Evolutionary conservation across 495 filamentous ascomycete genomes (phyloP).

Genomic region (Daldinia concentrica): DNA sequence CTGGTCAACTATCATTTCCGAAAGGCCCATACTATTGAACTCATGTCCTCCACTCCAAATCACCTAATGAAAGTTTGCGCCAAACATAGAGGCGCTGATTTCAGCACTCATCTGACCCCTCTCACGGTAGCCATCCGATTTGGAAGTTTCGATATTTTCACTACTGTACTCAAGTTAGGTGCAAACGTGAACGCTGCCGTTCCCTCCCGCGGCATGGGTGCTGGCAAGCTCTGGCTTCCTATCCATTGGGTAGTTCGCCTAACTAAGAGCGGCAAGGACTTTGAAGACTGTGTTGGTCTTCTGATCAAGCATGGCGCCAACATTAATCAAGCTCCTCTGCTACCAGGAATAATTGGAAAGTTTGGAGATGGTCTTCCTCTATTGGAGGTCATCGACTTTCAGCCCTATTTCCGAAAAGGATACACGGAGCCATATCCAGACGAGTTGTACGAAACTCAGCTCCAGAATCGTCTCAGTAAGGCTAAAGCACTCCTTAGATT

Average conservation of each 20-base stretch:
- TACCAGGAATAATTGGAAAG: background rate
- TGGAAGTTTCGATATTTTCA: background rate
- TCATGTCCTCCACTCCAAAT: background rate
- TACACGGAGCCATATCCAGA: background rate
- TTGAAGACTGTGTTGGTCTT: background rate
- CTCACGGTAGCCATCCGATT: constrained; percentile 7
- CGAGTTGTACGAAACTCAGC: background rate
- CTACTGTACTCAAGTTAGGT: background rate
- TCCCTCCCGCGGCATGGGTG: background rate
- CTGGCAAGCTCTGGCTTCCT: background rate
- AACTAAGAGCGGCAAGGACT: background rate
- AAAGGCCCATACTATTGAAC: background rate
- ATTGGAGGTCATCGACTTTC: background rate
- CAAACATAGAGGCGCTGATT: background rate
- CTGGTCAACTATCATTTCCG: constrained; percentile 9
- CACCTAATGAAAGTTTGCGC: background rate
- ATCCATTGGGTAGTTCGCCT: constrained; percentile 9
- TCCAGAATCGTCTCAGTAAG: background rate
- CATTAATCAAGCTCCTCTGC: constrained; percentile 10
- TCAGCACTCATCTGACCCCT: background rate
- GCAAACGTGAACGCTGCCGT: constrained; percentile 5
- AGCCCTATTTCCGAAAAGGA: background rate
- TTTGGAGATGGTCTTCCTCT: background rate
- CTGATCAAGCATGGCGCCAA: constrained; percentile 3
- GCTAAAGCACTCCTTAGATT: background rate